Evolutionary conservation across 306 rosid species (phyloP).

Genomic region (Myrica gale): DNA sequence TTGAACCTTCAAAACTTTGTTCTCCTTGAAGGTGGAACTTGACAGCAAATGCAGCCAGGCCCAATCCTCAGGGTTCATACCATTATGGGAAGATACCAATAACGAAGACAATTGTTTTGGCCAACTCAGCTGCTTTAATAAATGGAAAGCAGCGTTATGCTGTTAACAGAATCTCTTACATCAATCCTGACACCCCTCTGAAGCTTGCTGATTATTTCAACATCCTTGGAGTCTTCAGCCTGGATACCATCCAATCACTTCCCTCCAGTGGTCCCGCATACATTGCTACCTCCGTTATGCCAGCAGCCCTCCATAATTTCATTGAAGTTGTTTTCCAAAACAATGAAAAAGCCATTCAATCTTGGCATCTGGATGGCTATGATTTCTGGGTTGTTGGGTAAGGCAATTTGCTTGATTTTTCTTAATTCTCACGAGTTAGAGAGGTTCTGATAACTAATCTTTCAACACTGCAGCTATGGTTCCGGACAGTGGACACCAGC

Average conservation of each 20-base stretch:
- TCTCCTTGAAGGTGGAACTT: conserved; percentile 76
- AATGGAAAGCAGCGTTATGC: conserved; percentile 83
- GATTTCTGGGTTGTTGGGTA: conserved; percentile 98
- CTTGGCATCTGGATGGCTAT: conserved; percentile 94
- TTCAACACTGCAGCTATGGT: conserved; percentile 58
- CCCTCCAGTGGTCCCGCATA: conserved; percentile 58
- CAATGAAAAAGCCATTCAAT: conserved; percentile 69
- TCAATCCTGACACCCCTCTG: conserved; percentile 83
- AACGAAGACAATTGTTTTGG: conserved; percentile 59
- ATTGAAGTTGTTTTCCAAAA: conserved; percentile 86
- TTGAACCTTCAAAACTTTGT: conserved; percentile 17
- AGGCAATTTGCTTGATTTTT: conserved; percentile 23
- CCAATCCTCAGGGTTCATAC: conserved; percentile 96
- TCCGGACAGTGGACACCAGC: conserved; percentile 67
- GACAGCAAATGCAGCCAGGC: conserved; percentile 98
- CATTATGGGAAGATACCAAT: conserved; percentile 81
- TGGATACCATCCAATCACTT: conserved; percentile 49
- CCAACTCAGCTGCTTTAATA: conserved; percentile 68
- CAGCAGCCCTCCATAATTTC: conserved; percentile 67
- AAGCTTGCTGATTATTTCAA: conserved; percentile 96
- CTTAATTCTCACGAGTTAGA: conserved; percentile 3
- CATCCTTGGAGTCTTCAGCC: conserved; percentile 72
- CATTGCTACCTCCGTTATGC: conserved; percentile 61
- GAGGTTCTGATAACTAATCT: conserved; percentile 19
- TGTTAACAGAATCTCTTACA: conserved; percentile 65